Base-by-base conservation (phyloP, 2,329 filamentous ascomycete genomes). In the Colletotrichum coccodes region DNA sequence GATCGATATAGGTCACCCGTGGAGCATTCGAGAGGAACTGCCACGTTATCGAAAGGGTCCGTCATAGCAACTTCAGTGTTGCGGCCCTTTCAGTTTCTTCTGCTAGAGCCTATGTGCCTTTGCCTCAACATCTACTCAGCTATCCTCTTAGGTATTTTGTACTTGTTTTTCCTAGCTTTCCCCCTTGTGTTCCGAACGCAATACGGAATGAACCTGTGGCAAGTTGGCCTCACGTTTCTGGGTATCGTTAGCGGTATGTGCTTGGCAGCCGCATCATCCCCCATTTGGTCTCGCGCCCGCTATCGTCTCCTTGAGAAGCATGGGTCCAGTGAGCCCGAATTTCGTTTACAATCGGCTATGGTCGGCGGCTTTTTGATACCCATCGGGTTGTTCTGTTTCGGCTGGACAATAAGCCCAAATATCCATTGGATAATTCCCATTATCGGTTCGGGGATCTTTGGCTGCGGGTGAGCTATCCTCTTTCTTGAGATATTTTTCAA, bases 161-260 rank as follows among this genome's bases (percentile, higher is more conserved):
- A 97, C 76, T 88, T 97, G 32, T 97, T 97, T 83, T 97, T 97
- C 76, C 94, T 94, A n/a, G 94, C 94, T 0, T 97, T 97, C 74
- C 88, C 91, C 2, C 82, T 97, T 44, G 90, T 97, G 12, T 97
- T 97, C 75, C 78, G 85, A 23, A 87, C 86, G 42, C 90, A 92
- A 50, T 92, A 97, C 77, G 89, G 87, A 26, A 94, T 97, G 82
- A 89, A 89, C 60, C 82, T 94, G 11, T 95, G 92, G 85, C 92
- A 97, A 79, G 85, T 88, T 8, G 94, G 94, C 16, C 81, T 95
- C 65, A 87, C 90, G 12, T 97, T 97, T 78, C 75, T 95, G 49
- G 92, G 90, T 9, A 86, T 93, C 66, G 84, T 92, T 49, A 81
- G 90, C 2, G 91, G 92, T 40, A 93, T 93, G 89, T 67, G 91